Evolutionary conservation across 345 rosid genomes (phyloP), one percentile per base, ranked within the genome.

Genomic region (Crucihimalaya himalaica): DNA sequence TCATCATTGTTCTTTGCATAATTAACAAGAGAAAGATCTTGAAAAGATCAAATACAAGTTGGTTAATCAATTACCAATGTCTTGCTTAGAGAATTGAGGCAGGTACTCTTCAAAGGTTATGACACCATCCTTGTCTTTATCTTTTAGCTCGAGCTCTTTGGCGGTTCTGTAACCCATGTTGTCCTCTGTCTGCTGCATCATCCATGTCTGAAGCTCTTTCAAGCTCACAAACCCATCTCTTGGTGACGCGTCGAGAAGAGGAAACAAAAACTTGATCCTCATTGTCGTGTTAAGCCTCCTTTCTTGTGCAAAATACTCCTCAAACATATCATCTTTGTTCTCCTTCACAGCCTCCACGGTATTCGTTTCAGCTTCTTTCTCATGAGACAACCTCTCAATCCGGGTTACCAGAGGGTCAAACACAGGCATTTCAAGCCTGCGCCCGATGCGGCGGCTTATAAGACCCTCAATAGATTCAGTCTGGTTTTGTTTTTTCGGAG

Each of bases 121-220:
- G 31, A 59, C 84, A 14, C 86, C 86, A 57, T 91, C 92, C 0
- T 79, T 76, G 80, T 91, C 74, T 68, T 71, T 81, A 51, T 91
- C 93, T 45, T 55, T 79, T 47, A 60, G 74, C 42, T 69, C 60
- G 45, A 91, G 28, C 63, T 85, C 87, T 23, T 73, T 82, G 27
- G 71, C 73, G 1, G 93, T 84, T 74, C 78, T 79, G 32, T 81
- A 83, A 16, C 52, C 62, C 76, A 89, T 81, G 35, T 84, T 81
- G 28, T 86, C 85, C 9, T 66, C 50, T 1, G 88, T 86, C 63
- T 81, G 92, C 18, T 78, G 73, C 53, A 50, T 19, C 65, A 85
- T 85, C 96, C 93, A 89, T 8, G 66, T 80, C 57, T 80, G 86
- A 18, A 92, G 81, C 87, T 92, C 97, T 37, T 77, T 69, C 63